Conservation (phyloP, 1,139 yeast species). For the Yamadazyma friedrichii region DNA sequence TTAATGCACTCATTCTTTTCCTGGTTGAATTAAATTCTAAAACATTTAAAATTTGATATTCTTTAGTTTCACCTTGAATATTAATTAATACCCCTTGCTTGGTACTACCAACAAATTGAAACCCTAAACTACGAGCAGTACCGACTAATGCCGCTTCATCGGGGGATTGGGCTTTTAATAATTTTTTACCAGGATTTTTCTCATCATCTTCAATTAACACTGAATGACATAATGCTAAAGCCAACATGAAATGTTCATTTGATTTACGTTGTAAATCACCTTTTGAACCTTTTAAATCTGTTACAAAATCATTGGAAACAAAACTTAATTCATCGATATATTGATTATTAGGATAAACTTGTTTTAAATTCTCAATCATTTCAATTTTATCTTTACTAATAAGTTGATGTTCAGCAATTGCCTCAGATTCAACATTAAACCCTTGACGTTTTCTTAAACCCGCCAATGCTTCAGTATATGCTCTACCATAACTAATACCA, state of each 20-base stretch:
- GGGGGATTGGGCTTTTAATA: constrained; percentile 60
- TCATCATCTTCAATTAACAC: constrained; percentile 51
- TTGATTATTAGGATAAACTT: constrained; percentile 29
- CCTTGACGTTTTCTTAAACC: constrained; percentile 59
- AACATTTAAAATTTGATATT: constrained; percentile 48
- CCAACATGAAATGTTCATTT: constrained; percentile 78
- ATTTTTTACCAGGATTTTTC: constrained; percentile 27
- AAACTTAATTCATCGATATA: constrained; percentile 63
- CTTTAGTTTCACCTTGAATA: constrained; percentile 42
- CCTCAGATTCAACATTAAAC: constrained; percentile 50
- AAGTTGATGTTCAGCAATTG: constrained; percentile 33
- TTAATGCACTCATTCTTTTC: constrained; percentile 87
- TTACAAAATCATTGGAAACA: constrained; percentile 60
- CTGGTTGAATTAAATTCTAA: constrained; percentile 55
- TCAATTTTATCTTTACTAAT: constrained; percentile 61
- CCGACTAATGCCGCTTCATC: constrained; percentile 66
- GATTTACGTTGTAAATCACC: constrained; percentile 56
- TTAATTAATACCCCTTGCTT: constrained; percentile 45
- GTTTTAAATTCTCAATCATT: constrained; percentile 60
- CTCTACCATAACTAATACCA: constrained; percentile 55
- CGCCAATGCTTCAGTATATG: constrained; percentile 61
- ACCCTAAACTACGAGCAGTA: constrained; percentile 57
- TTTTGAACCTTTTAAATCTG: constrained; percentile 29
- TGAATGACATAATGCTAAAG: constrained; percentile 75
- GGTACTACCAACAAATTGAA: constrained; percentile 47